These are phyloP conservation scores for Aspergillus glaucus DNA, from an alignment of 2,329 filamentous ascomycete genomes.

Conservation along the genomic window DNA sequence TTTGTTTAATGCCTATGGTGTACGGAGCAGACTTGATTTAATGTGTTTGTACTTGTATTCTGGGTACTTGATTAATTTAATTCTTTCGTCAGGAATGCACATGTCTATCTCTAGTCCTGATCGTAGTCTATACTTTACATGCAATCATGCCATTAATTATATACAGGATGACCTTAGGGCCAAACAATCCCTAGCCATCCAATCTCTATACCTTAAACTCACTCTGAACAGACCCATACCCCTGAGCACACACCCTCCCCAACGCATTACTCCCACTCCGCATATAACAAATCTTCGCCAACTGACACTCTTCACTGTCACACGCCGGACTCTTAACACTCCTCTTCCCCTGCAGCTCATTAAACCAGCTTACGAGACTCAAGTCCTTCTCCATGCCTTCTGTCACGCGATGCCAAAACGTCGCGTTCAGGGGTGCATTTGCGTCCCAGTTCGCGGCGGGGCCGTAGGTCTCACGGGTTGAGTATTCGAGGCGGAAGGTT, in stretches of 20 bases:
- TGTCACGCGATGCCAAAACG: slow-evolving; percentile 54
- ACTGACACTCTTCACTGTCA: slow-evolving; percentile 45
- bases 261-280: slow-evolving; percentile 49
- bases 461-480: slow-evolving; percentile 46
- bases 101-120: not conserved
- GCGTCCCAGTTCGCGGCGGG: slow-evolving; percentile 39
- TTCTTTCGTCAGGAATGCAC: not conserved
- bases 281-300: slow-evolving; percentile 56
- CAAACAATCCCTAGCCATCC: not conserved
- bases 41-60: not conserved
- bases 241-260: slow-evolving; percentile 48
- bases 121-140: not conserved
- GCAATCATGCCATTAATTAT: not conserved
- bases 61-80: not conserved
- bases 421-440: slow-evolving; percentile 50
- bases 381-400: slow-evolving; percentile 51
- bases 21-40: not conserved
- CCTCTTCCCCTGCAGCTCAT: slow-evolving; percentile 48
- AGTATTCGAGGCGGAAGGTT: slow-evolving; percentile 47
- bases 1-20: not conserved
- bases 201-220: slow-evolving; percentile 16
- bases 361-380: slow-evolving; percentile 45
- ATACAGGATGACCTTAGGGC: not conserved
- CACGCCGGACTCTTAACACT: slow-evolving; percentile 48
- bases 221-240: slow-evolving; percentile 41